Evolutionary conservation across 768 basidiomycete species (phyloP), one percentile per base, ranked within the genome.

Genomic region (Boletus bicolor): DNA sequence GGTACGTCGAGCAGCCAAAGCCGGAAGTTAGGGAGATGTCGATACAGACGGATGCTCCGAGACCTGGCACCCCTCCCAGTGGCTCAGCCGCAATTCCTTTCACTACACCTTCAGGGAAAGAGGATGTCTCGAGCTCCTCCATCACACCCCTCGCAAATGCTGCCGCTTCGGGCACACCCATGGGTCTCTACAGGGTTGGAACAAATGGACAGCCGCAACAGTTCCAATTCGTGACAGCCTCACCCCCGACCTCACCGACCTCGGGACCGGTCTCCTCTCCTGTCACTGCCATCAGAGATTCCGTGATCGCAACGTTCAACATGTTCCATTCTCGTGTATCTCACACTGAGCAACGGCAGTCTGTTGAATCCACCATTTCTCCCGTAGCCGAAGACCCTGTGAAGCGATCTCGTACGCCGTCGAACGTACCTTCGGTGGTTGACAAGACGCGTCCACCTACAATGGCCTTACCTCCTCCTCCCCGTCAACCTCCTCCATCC

Each of bases 391-490:
- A 80, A 38, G 80, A 80, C 34, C 78, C 61, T 17, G 74, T 58
- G 69, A 69, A 66, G 49, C 82, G 86, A 34, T 77, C 84, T n/a
- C 82, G 86, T 42, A 82, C 82, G n/a, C 76, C 83, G 19, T 84
- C 86, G n/a, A 77, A 73, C 63, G 73, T 77, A 24, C 74, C 81
- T 28, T 74, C 78, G 10, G 71, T 78, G 6, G 79, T 86, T 30
- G 89, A 91, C 74, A 93, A 87, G 75, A 82, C 87, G 17, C 84
- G 83, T 51, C 93, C 93, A 44, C 91, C 93, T 0, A 91, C 84
- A 72, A 91, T 93, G 88, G 75, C 82, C 30, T 74, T 93, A 3
- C 91, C 91, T 0, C 91, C 91, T 1, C 91, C 91, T 4, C 87
- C 87, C 7, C 83, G 82, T 53, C 76, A 81, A 49, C 89, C 91